Base-by-base conservation (phyloP, 768 basidiomycete genomes). In the Saitozyma podzolica region DNA sequence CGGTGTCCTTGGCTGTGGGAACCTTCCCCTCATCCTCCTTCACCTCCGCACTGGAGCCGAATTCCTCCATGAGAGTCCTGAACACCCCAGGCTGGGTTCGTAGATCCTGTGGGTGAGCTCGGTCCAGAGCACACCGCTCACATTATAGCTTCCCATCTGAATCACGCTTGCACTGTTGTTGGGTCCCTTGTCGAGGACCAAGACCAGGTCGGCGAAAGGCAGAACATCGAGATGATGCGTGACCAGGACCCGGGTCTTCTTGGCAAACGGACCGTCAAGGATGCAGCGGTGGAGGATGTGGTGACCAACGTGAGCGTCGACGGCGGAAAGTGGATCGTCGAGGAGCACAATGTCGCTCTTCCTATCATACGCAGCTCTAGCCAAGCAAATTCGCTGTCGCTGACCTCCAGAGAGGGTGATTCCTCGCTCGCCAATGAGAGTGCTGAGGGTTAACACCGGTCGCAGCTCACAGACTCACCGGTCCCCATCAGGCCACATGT, bases 391-490 rank as follows among this genome's bases (percentile, higher is more conserved):
- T 56, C 76, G 65, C 50, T 72, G 72, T 19, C 74, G 64, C 54
- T 79, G 79, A 10, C 76, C 78, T 3, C 75, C 80, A 0, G 76
- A 79, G 2, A 81, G 67, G 2, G 73, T 77, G 49, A 81, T 74
- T 0, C 89, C 90, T 72, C 87, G 87, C 79, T 92, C 89, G 13
- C 91, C 91, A 66, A 94, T 90, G 79, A 91, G 89, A 1, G 91
- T 72, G 19, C 56, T 64, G 13, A 29, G 9, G 65, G 71, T 66
- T 68, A 67, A 50, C 89, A 86, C 87, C 87, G 29, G 29, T 29
- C 29, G 29, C 29, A 29, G 29, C 29, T 29, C 6, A 84, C 0
- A 85, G n/a, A 64, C 66, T 19, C 40, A 73, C 69, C 53, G 55
- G 48, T 67, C 69, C 9, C 77, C 79, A 50, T 72, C 64, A 6